Evolutionary conservation across 495 filamentous ascomycete species (phyloP).

Genomic region (Penicillium mononematosum): DNA sequence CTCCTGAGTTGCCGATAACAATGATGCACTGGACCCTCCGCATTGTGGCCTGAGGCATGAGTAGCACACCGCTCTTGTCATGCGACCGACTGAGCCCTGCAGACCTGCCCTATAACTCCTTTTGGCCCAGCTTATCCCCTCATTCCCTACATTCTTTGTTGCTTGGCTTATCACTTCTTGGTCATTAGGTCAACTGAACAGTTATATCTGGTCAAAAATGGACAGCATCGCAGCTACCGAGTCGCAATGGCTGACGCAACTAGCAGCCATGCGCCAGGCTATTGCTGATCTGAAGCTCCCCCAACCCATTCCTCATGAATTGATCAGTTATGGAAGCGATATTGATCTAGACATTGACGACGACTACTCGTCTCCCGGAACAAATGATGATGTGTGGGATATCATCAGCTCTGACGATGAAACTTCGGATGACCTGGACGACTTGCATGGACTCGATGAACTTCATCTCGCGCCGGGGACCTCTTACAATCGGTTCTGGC

Average conservation of each 20-base stretch:
- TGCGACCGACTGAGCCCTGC: slow-evolving; percentile 16
- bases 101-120: slow-evolving; percentile 16
- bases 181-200: neutral
- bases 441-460: slow-evolving; percentile 25
- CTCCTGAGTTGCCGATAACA: slow-evolving; percentile 14
- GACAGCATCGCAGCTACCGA: slow-evolving; percentile 43
- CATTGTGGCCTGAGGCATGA: slow-evolving; percentile 7
- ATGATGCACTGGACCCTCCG: slow-evolving; percentile 15
- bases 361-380: slow-evolving; percentile 58
- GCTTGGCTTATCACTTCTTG: neutral
- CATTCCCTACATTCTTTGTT: neutral
- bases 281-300: slow-evolving; percentile 67
- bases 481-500: slow-evolving; percentile 55
- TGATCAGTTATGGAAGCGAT: slow-evolving; percentile 54
- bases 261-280: slow-evolving; percentile 69
- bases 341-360: slow-evolving; percentile 61
- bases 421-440: slow-evolving; percentile 50
- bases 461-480: slow-evolving; percentile 17
- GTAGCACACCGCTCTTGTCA: slow-evolving; percentile 12
- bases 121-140: slow-evolving; percentile 10
- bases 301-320: slow-evolving; percentile 39
- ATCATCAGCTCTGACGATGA: slow-evolving; percentile 73
- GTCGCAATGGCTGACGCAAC: slow-evolving; percentile 68
- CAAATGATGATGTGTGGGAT: slow-evolving; percentile 85
- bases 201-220: slow-evolving; percentile 25